phyloP scores from a whole-genome alignment of 1,139 yeast species.

The Wickerhamomyces sp. region DNA sequence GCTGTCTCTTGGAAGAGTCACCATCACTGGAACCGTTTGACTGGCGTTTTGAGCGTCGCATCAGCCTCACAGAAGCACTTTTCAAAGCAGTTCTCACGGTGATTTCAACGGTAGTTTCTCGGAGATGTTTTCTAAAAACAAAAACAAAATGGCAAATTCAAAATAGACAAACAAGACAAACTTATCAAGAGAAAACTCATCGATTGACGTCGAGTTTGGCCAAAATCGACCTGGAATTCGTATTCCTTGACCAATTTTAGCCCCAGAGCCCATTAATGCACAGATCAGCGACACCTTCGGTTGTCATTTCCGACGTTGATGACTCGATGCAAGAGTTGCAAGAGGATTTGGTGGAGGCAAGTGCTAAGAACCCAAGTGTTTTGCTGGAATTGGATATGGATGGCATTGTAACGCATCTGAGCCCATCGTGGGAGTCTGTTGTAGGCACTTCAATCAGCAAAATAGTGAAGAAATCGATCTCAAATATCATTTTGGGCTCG shows the following conservation, averaged over 20 bases:
- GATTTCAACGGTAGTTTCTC: too few species aligned
- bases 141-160: too few species aligned
- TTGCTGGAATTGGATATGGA: slow-evolving; percentile 80
- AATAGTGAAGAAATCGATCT: slow-evolving; percentile 55
- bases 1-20: slow-evolving; percentile 6
- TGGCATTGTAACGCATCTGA: slow-evolving; percentile 70
- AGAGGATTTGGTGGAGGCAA: slow-evolving; percentile 22
- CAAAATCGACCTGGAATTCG: too few species aligned
- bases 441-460: slow-evolving; percentile 56
- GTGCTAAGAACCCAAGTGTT: slow-evolving; percentile 57
- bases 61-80: not conserved
- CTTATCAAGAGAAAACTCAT: too few species aligned
- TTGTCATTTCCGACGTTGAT: slow-evolving; percentile 9
- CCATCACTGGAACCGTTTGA: not conserved
- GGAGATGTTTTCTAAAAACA: too few species aligned
- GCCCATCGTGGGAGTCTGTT: slow-evolving; percentile 72
- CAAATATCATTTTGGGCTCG: slow-evolving; percentile 63
- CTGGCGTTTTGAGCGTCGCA: not conserved
- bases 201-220: too few species aligned
- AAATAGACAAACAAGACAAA: too few species aligned
- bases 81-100: too few species aligned
- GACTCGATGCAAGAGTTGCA: slow-evolving; percentile 8
- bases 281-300: slow-evolving; percentile 10
- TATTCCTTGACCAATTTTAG: not conserved
- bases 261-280: slow-evolving; percentile 2